Percentiles rank a stretch among this genome's conserved stretches.
Conservation (phyloP, 1,284 basidiomycete genomes). For the Tetrapyrgos nigripes region DNA sequence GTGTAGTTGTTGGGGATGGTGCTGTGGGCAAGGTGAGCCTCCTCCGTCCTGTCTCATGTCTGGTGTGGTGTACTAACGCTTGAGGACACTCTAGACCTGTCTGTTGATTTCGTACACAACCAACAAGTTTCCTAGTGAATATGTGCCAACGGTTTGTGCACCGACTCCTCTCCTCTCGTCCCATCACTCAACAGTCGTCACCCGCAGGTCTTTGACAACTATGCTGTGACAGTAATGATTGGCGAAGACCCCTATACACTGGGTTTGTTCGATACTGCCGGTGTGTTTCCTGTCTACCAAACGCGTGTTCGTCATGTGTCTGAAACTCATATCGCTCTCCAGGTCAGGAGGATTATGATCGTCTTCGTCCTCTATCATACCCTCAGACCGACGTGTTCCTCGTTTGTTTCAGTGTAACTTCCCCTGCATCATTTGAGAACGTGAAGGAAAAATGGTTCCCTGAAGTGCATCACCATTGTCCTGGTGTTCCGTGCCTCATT, state of each 20-base stretch:
- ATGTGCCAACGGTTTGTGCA: constrained; percentile 94
- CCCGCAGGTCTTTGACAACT: constrained; percentile 91
- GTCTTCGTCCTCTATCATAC: constrained; percentile 98
- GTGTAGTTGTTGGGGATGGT: constrained; percentile 99
- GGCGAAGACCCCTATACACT: constrained; percentile 99
- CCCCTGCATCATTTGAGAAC: constrained; percentile 99
- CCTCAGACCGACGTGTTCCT: constrained; percentile 99
- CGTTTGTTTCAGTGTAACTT: constrained; percentile 99
- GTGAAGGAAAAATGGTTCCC: constrained; percentile 99
- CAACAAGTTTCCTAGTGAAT: constrained; percentile 98
- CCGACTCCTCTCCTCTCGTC: constrained; percentile 20
- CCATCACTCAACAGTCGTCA: constrained; percentile 30
- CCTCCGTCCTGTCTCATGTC: constrained; percentile 26
- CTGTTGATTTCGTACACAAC: constrained; percentile 99
- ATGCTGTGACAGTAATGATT: constrained; percentile 99
- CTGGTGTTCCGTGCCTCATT: constrained; percentile 98
- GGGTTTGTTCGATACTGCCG: constrained; percentile 98
- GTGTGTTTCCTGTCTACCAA: constrained; percentile 52
- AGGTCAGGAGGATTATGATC: constrained; percentile 99
- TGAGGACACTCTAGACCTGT: constrained; percentile 78
- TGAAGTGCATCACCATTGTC: constrained; percentile 99
- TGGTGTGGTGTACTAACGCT: constrained; percentile 13
- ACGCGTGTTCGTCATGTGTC: constrained; percentile 3
- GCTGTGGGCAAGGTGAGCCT: constrained; percentile 95
- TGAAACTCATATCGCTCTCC: constrained; percentile 17